These are phyloP conservation scores for Mortierella sp. DNA, from an alignment of 371 early-diverging fungal species.

Conservation along the genomic window DNA sequence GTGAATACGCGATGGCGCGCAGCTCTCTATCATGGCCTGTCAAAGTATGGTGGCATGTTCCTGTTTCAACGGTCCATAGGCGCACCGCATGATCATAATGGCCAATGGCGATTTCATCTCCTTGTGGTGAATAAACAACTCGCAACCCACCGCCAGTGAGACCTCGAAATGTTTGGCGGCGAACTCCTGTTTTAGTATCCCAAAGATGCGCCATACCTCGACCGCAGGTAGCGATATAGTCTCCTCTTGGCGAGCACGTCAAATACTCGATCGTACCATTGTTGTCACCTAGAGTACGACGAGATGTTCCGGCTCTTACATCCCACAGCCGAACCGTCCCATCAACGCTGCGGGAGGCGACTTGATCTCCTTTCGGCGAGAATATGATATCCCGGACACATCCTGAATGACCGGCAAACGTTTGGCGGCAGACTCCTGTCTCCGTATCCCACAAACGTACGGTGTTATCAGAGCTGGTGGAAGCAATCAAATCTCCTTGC, in stretches of 20 bases:
- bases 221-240: not conserved
- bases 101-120: not conserved
- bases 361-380: not conserved
- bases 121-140: not conserved
- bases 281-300: not conserved
- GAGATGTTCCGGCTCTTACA: not conserved
- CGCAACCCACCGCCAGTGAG: not conserved
- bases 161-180: not conserved
- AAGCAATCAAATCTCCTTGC: no score
- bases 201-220: not conserved
- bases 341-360: not conserved
- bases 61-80: no score
- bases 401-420: no score
- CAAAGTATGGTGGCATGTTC: no score
- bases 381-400: not conserved
- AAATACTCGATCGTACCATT: not conserved
- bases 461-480: no score
- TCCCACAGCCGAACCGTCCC: not conserved
- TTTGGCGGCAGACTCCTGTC: no score
- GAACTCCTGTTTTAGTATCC: not conserved
- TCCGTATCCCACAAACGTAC: no score
- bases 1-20: no score
- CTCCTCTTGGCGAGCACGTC: not conserved
- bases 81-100: not conserved
- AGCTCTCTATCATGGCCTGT: no score